Evolutionary conservation across 495 filamentous ascomycete species (phyloP).

Genomic region (Penicillium coprophilum): DNA sequence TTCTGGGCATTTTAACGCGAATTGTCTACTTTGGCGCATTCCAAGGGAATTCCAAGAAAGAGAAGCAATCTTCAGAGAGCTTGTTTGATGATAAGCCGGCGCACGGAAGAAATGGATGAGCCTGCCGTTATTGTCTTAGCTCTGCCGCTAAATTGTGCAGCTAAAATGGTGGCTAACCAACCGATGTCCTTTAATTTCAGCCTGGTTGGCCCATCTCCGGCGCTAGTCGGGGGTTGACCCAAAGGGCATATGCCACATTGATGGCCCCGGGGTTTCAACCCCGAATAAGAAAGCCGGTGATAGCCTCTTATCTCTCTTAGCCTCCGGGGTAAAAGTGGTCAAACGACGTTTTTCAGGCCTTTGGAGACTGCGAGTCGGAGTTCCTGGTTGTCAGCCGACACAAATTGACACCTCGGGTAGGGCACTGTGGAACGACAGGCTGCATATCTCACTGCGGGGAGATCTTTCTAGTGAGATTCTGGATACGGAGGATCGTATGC

Average conservation of each 20-base stretch:
- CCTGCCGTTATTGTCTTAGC: constrained; percentile 14
- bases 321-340: background rate
- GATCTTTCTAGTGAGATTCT: background rate
- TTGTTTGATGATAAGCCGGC: constrained; percentile 30
- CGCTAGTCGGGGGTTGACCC: too few relatives aligned
- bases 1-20: too few relatives aligned
- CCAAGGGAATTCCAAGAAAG: background rate
- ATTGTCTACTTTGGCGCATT: background rate
- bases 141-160: constrained; percentile 1
- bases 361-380: background rate
- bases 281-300: background rate
- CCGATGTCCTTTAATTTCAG: background rate
- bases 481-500: background rate
- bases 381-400: background rate
- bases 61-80: constrained; percentile 15
- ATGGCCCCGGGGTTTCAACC: background rate
- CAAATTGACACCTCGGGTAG: background rate
- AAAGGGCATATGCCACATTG: background rate
- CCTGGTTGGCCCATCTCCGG: constrained; percentile 8
- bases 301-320: constrained; percentile 6
- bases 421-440: background rate
- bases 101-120: background rate
- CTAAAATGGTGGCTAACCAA: constrained; percentile 5
- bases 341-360: background rate
- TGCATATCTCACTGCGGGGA: constrained; percentile 7